phyloP scores from a whole-genome alignment of 345 rosid genomes.

The Citrus sp. region DNA sequence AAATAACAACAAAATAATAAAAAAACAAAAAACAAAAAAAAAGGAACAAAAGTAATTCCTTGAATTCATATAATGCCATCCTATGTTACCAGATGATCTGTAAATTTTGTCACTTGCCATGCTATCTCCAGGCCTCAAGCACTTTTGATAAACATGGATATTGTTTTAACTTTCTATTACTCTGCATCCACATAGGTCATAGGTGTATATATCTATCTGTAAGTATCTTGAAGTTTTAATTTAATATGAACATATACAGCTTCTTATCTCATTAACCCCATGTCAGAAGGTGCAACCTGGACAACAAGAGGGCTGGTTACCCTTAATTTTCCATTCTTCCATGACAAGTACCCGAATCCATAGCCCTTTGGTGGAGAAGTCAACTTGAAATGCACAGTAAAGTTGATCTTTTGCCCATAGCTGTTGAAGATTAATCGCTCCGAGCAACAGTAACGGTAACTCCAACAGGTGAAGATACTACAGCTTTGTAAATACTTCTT shows the following conservation, averaged over 20 bases:
- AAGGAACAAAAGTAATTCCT: not conserved
- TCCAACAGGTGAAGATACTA: slow-evolving; percentile 36
- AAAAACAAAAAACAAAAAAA: too few relatives aligned
- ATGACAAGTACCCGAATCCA: slow-evolving; percentile 44
- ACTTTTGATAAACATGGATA: not conserved
- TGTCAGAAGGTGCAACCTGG: slow-evolving; percentile 26
- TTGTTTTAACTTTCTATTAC: not conserved
- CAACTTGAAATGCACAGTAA: slow-evolving; percentile 41
- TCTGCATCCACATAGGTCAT: not conserved
- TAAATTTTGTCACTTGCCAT: not conserved
- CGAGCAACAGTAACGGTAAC: slow-evolving; percentile 39
- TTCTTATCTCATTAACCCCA: slow-evolving; percentile 28
- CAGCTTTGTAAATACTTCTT: slow-evolving; percentile 35
- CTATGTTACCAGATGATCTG: not conserved
- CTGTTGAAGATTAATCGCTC: slow-evolving; percentile 29
- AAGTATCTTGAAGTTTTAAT: not conserved
- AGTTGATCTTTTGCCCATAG: slow-evolving; percentile 44
- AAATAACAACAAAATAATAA: not conserved
- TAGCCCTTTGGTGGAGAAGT: slow-evolving; percentile 41
- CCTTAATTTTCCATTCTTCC: slow-evolving; percentile 32
- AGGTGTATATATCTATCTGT: not conserved
- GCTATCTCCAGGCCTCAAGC: not conserved
- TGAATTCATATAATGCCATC: not conserved
- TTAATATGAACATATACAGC: slow-evolving; percentile 4
- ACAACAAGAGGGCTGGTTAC: slow-evolving; percentile 48